Percentiles rank a stretch among this genome's conserved stretches.
Evolutionary conservation across 495 filamentous ascomycete species (phyloP).

Genomic region (Echria macrotheca): DNA sequence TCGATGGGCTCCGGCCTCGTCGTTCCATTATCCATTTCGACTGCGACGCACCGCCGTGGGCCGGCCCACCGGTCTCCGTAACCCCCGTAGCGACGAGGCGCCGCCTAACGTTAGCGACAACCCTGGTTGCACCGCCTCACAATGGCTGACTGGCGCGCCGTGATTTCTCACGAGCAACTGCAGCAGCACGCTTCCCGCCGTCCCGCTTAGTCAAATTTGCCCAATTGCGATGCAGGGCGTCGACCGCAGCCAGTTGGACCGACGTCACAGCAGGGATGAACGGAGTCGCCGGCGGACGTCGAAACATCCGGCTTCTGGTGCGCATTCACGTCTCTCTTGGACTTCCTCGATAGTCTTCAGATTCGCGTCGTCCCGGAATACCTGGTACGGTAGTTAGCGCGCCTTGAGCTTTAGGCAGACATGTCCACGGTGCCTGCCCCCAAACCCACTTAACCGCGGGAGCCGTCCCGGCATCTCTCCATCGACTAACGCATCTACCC

Average conservation of each 20-base stretch:
- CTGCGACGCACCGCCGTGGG: neutral
- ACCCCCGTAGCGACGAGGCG: too few species aligned
- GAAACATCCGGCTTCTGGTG: neutral
- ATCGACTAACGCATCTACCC: too few species aligned
- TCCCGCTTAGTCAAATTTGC: neutral
- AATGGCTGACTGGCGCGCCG: neutral
- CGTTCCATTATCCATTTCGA: neutral
- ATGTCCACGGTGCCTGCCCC: neutral
- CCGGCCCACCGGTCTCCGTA: neutral
- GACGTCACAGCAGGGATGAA: neutral
- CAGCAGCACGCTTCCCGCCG: neutral
- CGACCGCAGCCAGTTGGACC: neutral
- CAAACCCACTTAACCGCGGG: neutral
- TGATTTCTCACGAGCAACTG: neutral
- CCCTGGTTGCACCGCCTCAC: slow-evolving; percentile 3
- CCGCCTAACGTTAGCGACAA: neutral
- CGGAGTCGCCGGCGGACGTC: slow-evolving; percentile 1
- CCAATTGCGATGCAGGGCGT: neutral
- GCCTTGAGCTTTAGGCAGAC: neutral
- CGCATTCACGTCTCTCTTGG: neutral
- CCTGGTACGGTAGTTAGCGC: neutral
- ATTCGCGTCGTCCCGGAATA: neutral
- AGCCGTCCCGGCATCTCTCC: too few species aligned
- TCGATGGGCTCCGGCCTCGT: neutral
- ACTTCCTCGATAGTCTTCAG: neutral